Percentiles rank a stretch among this genome's conserved stretches.
Evolutionary conservation across 345 rosid genomes (phyloP).

Genomic region (Toxicodendron radicans): DNA sequence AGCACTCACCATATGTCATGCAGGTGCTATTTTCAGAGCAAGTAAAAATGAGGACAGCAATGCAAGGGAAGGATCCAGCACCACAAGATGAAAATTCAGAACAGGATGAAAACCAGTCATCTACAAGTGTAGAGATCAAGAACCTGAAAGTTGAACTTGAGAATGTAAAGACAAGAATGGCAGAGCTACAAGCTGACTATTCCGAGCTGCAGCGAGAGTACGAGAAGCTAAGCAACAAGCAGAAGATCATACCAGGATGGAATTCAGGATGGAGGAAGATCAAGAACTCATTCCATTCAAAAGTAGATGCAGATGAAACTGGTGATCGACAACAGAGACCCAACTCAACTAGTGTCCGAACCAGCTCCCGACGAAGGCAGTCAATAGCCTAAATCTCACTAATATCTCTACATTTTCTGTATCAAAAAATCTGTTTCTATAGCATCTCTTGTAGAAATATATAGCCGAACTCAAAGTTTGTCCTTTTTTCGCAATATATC

Average conservation of each 20-base stretch:
- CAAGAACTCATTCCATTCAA: constrained; percentile 46
- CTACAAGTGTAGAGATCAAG: constrained; percentile 49
- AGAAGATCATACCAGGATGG: constrained; percentile 42
- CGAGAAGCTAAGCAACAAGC: constrained; percentile 50
- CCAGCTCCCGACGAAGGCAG: constrained; percentile 38
- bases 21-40: constrained; percentile 83
- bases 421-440: background rate
- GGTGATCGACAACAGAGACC: constrained; percentile 32
- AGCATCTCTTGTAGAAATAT: constrained; percentile 13
- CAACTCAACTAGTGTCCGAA: constrained; percentile 20
- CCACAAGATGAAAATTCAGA: constrained; percentile 38
- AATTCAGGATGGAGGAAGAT: constrained; percentile 52
- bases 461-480: background rate
- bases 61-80: too few species aligned
- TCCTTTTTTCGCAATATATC: background rate
- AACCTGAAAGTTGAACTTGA: constrained; percentile 58
- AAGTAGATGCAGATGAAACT: constrained; percentile 39
- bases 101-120: constrained; percentile 38
- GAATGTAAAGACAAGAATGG: constrained; percentile 54
- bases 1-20: constrained; percentile 11
- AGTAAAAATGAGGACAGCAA: constrained; percentile 67
- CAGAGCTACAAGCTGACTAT: constrained; percentile 64
- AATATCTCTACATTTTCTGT: background rate
- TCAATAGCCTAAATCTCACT: constrained; percentile 44
- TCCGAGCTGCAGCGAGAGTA: constrained; percentile 62